Base-by-base conservation (phyloP, 805 yeast genomes). In the Candida silvatica region DNA sequence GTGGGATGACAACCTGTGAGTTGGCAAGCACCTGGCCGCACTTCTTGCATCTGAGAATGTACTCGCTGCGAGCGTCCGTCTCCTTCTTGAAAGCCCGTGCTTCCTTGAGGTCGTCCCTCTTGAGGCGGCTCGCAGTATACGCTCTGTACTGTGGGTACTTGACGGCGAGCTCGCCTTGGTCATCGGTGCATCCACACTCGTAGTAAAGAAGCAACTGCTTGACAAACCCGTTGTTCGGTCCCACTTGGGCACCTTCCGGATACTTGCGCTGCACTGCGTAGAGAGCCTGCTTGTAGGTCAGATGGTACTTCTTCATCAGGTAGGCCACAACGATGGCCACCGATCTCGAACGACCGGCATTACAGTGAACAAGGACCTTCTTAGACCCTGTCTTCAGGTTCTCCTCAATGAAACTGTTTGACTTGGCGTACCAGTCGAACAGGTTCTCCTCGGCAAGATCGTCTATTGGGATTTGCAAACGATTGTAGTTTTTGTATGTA, bases 11-110 rank as follows among this genome's bases (percentile, higher is more conserved):
- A 14, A 80, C 71, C 2, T 69, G 56, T 1, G 82, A 72, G 15
- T 67, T 56, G 0, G 94, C 94, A 18, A 90, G 61, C 14, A 64
- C 61, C 22, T 73, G 70, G 44, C 97, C 71, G 61, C 98, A 90
- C 52, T 76, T 74, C 45, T 80, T 84, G 61, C 98, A 90, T 38
- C 95, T 66, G 27, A 85, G 55, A 14, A 42, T 48, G 40, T 33
- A 44, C 38, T 38, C 38, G 12, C 39, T 38, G 34, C 46, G 46
- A 31, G 38, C 37, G 23, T 42, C 31, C n/a, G 27, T 18, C 2
- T 23, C 15, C 9, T 26, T 29, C 24, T 30, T 27, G 19, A 31
- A 35, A 15, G 17, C 30, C 12, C 27, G n/a, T 19, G 28, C 23
- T 14, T 25, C 23, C 6, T 28, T 17, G 15, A 38, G 32, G 37